A percentile compares a stretch with the other conserved stretches of the same genome.
These are phyloP conservation scores for Perkinsus marinus DNA, from an alignment of 169 alveolate genomes.

Conservation along the genomic window DNA sequence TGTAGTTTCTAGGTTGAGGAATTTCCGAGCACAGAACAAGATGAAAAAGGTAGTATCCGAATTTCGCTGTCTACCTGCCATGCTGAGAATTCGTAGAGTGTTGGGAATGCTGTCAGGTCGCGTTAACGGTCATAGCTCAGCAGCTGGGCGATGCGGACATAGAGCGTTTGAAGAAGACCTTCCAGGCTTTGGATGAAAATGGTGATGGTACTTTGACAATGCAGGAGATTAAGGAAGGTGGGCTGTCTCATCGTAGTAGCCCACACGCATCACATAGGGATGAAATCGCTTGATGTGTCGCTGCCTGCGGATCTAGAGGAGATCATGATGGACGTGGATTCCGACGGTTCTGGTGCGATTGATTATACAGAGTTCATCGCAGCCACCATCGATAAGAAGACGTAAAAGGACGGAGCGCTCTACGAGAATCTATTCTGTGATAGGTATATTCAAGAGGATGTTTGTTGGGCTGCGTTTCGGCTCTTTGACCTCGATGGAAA, in stretches of 20 bases:
- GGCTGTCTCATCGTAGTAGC: background rate
- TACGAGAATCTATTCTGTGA: conserved; percentile 45
- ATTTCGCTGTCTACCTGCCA: background rate
- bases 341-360: conserved; percentile 53
- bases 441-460: conserved; percentile 39
- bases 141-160: conserved; percentile 46
- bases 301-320: conserved; percentile 45
- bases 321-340: conserved; percentile 51
- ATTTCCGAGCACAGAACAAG: conserved; percentile 44
- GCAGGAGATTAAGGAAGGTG: conserved; percentile 39
- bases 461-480: conserved; percentile 56
- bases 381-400: conserved; percentile 51
- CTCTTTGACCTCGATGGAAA: conserved; percentile 57
- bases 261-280: background rate
- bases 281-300: conserved; percentile 33
- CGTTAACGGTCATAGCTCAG: conserved; percentile 51
- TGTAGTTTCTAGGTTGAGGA: conserved; percentile 4
- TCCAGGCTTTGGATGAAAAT: conserved; percentile 35
- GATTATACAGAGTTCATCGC: conserved; percentile 66
- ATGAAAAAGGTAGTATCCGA: conserved; percentile 37
- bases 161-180: conserved; percentile 34
- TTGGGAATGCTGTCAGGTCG: conserved; percentile 2
- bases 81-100: no score
- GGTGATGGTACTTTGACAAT: conserved; percentile 44
- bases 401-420: conserved; percentile 33